phyloP scores from a whole-genome alignment of 768 basidiomycete species.

The Filobasidium floriforme region DNA sequence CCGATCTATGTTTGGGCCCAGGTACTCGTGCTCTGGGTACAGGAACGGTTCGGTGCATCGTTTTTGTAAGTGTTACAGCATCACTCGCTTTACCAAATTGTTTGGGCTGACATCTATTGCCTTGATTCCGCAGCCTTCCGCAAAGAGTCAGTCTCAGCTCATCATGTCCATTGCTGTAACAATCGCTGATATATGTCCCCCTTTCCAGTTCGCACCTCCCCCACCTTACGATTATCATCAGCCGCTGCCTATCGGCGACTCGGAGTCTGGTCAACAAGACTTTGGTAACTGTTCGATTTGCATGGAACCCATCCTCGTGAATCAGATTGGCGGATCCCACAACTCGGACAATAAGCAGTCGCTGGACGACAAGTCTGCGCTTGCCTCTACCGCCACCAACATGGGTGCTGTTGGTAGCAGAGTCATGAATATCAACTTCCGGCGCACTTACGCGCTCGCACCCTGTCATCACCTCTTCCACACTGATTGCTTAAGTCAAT shows the following conservation, averaged over 20 bases:
- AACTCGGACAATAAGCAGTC: constrained; percentile 26
- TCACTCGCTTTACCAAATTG: background rate
- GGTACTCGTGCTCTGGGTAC: constrained; percentile 57
- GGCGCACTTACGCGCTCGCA: constrained; percentile 72
- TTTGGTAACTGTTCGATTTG: constrained; percentile 86
- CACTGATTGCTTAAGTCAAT: constrained; percentile 64
- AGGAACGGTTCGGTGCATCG: constrained; percentile 67
- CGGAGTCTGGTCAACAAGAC: constrained; percentile 66
- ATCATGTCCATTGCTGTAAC: background rate
- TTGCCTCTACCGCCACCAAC: constrained; percentile 36
- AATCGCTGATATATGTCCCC: background rate
- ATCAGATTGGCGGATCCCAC: constrained; percentile 42
- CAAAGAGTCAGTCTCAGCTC: constrained; percentile 51
- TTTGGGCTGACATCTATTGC: background rate
- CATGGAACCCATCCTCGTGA: constrained; percentile 72
- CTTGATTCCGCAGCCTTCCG: constrained; percentile 51
- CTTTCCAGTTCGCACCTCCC: constrained; percentile 53
- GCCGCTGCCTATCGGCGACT: constrained; percentile 59
- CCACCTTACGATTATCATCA: constrained; percentile 82
- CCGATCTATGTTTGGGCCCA: constrained; percentile 45
- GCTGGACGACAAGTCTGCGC: constrained; percentile 36
- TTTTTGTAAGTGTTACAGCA: constrained; percentile 55
- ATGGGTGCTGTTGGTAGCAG: constrained; percentile 14
- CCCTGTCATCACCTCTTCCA: constrained; percentile 88
- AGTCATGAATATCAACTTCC: constrained; percentile 43